phyloP scores from a whole-genome alignment of 2,329 filamentous ascomycete species.

The Dryadomyces quercivorus region DNA sequence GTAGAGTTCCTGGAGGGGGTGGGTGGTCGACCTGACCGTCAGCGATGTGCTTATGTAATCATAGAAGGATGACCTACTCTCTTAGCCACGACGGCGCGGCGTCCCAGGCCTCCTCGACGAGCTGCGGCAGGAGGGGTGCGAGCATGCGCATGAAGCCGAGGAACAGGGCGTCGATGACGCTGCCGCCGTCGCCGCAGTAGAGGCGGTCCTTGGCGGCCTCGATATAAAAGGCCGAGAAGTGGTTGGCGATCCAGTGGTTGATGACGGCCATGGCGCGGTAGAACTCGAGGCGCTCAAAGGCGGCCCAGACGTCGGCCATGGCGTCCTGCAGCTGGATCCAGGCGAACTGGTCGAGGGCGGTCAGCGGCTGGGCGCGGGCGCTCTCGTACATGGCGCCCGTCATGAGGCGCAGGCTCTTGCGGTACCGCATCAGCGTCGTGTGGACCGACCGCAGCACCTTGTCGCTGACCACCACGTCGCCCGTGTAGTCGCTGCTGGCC shows the following conservation, averaged over 20 bases:
- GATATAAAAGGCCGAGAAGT: constrained; percentile 88
- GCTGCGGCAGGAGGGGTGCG: constrained; percentile 64
- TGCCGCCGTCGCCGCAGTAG: constrained; percentile 66
- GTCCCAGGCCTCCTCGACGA: constrained; percentile 83
- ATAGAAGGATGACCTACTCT: constrained; percentile 21
- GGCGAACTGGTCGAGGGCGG: constrained; percentile 60
- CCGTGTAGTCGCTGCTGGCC: constrained; percentile 82
- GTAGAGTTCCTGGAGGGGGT: constrained; percentile 38
- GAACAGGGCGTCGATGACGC: constrained; percentile 55
- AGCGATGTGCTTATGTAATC: constrained; percentile 16
- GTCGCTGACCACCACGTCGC: constrained; percentile 72
- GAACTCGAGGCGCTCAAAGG: constrained; percentile 67
- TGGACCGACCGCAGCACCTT: constrained; percentile 68
- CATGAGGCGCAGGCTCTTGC: constrained; percentile 82
- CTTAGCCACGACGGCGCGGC: constrained; percentile 57
- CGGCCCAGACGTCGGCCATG: constrained; percentile 49
- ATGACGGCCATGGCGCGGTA: constrained; percentile 62
- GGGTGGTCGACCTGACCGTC: constrained; percentile 15
- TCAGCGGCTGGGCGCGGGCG: constrained; percentile 36
- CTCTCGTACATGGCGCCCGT: constrained; percentile 59
- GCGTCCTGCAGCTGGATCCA: constrained; percentile 59
- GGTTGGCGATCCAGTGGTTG: constrained; percentile 69
- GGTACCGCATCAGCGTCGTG: constrained; percentile 69
- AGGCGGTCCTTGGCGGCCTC: constrained; percentile 85
- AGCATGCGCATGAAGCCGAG: constrained; percentile 66